Conservation (phyloP, 2,329 filamentous ascomycete genomes). For the Alternaria metachromatica region DNA sequence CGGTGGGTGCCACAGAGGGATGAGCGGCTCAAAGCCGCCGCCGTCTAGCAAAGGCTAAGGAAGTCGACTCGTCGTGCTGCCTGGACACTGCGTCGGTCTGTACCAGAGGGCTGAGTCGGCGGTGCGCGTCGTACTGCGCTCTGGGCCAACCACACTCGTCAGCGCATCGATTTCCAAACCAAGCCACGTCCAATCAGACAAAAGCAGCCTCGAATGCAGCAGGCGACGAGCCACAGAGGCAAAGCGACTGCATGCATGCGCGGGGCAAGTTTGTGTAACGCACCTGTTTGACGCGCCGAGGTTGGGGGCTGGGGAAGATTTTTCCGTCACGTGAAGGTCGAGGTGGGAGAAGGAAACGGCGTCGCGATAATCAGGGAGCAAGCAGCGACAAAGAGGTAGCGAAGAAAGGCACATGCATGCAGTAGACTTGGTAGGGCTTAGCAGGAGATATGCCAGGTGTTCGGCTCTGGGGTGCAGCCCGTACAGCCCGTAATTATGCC, state of each 20-base stretch:
- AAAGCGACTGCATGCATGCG: constrained; percentile 8
- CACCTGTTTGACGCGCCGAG: constrained; percentile 11
- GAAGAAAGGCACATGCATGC: constrained; percentile 16
- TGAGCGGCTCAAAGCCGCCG: constrained; percentile 36
- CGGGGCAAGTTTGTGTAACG: constrained; percentile 4
- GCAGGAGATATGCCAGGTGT: constrained; percentile 30
- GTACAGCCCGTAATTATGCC: constrained; percentile 6
- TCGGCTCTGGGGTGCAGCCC: constrained; percentile 23
- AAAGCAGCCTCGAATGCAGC: constrained; percentile 10
- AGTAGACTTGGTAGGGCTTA: constrained; percentile 39
- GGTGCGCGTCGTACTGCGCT: constrained; percentile 30
- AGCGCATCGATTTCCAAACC: constrained; percentile 30
- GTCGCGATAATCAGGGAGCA: constrained; percentile 1
- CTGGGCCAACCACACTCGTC: constrained; percentile 40
- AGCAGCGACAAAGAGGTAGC: constrained; percentile 10
- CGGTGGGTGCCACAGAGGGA: constrained; percentile 40
- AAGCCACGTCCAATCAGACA: constrained; percentile 30
- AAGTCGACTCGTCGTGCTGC: constrained; percentile 25
- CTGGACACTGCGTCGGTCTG: constrained; percentile 27
- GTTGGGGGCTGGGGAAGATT: constrained; percentile 7
- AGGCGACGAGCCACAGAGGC: constrained; percentile 26
- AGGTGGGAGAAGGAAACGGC: constrained; percentile 1
- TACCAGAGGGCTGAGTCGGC: constrained; percentile 26
- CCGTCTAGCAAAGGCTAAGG: constrained; percentile 31
- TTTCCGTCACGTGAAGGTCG: constrained; percentile 14